Conservation (phyloP, 108 stramenopile species). For the Cyclotella atomus region DNA sequence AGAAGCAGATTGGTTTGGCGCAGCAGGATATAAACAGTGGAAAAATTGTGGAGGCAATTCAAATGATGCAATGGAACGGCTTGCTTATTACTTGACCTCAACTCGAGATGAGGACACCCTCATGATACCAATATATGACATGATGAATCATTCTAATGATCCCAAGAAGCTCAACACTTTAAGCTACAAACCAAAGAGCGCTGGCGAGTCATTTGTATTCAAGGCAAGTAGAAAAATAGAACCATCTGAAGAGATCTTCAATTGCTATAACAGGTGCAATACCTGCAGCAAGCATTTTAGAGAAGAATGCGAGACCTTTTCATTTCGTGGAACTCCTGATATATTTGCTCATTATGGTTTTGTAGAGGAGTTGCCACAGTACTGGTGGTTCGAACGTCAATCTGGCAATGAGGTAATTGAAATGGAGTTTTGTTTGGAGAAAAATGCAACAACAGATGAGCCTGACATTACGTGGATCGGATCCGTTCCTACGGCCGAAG, state of each 20-base stretch:
- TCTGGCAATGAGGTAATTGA: slow-evolving; percentile 19
- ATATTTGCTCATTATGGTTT: slow-evolving; percentile 46
- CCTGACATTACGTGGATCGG: background rate
- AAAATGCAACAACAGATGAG: background rate
- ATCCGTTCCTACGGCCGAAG: background rate
- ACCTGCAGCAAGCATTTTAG: slow-evolving; percentile 23
- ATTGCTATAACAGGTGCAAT: slow-evolving; percentile 50
- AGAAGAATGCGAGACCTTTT: slow-evolving; percentile 41
- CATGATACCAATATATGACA: slow-evolving; percentile 56
- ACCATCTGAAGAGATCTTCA: slow-evolving; percentile 49
- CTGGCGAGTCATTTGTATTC: slow-evolving; percentile 34
- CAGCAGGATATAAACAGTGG: slow-evolving; percentile 10
- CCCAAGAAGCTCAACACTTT: slow-evolving; percentile 41
- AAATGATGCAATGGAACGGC: slow-evolving; percentile 14
- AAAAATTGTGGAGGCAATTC: slow-evolving; percentile 26
- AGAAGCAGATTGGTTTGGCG: slow-evolving; percentile 25
- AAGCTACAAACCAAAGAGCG: slow-evolving; percentile 31
- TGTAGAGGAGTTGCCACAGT: slow-evolving; percentile 45
- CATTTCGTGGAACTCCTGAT: slow-evolving; percentile 35
- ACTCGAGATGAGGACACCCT: slow-evolving; percentile 34
- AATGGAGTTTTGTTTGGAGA: slow-evolving; percentile 15
- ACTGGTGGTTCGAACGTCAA: slow-evolving; percentile 38
- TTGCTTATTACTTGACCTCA: slow-evolving; percentile 28
- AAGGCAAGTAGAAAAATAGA: slow-evolving; percentile 35
- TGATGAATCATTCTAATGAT: slow-evolving; percentile 52